phyloP scores from a whole-genome alignment of 2,329 filamentous ascomycete species.

The Calonectria pteridis region DNA sequence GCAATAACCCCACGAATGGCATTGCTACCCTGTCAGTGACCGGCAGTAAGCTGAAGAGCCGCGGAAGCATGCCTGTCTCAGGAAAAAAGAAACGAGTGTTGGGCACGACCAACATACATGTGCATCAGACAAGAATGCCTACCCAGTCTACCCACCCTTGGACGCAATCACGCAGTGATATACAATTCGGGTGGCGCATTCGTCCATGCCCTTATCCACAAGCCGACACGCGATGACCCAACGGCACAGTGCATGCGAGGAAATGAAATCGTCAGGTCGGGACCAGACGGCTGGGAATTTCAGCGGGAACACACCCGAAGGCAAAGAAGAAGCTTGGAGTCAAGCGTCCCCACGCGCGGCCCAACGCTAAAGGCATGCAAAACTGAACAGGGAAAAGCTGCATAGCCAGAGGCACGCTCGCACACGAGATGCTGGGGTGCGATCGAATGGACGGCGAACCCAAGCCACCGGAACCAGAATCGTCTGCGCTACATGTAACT shows the following conservation, averaged over 20 bases:
- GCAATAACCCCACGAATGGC: neutral
- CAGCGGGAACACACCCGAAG: conserved; percentile 26
- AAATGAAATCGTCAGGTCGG: conserved; percentile 11
- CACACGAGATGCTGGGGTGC: conserved; percentile 2
- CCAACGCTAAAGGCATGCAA: conserved; percentile 6
- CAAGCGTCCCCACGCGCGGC: conserved; percentile 5
- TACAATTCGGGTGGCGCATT: neutral
- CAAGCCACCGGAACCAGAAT: neutral
- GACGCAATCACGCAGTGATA: conserved; percentile 5
- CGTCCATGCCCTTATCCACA: neutral
- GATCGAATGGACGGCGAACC: neutral
- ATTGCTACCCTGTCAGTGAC: neutral
- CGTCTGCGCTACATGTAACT: neutral
- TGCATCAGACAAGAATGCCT: neutral
- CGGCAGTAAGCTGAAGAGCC: neutral
- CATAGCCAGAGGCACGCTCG: neutral
- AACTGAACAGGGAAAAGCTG: conserved; percentile 9
- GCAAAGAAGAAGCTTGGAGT: conserved; percentile 20
- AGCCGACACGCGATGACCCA: neutral
- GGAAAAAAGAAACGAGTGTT: neutral
- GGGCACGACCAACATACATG: neutral
- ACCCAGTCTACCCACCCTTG: neutral
- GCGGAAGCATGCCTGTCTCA: neutral
- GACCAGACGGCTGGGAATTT: conserved; percentile 32
- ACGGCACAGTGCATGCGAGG: conserved; percentile 1